Evolutionary conservation across 1,284 basidiomycete genomes (phyloP).

Genomic region (Apiotrichum gracile): DNA sequence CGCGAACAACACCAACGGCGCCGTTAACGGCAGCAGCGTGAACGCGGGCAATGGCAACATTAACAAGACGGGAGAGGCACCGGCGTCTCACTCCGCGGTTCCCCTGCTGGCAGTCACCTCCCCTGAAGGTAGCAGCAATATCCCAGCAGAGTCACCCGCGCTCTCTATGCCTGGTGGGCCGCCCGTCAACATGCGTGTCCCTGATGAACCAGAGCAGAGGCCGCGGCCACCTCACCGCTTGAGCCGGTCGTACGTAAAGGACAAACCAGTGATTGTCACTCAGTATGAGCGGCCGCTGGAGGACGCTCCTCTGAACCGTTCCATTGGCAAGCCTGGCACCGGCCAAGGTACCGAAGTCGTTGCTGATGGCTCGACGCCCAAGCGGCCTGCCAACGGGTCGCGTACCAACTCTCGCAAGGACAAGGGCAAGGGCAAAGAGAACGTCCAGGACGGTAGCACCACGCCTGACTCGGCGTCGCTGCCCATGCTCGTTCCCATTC

Average conservation of each 20-base stretch:
- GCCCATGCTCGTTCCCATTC: background rate
- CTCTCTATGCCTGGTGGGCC: background rate
- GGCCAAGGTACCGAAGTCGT: no score
- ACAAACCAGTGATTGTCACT: conserved; percentile 6
- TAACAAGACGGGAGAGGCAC: background rate
- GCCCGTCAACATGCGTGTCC: background rate
- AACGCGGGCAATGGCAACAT: background rate
- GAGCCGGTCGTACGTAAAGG: background rate
- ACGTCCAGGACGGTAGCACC: background rate
- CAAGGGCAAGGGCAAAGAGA: background rate
- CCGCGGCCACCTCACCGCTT: background rate
- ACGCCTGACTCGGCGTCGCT: background rate
- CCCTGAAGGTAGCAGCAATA: background rate
- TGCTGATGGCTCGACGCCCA: no score
- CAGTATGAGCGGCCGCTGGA: conserved; percentile 9
- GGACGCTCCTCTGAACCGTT: background rate
- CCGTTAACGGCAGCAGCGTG: background rate
- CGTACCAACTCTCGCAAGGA: background rate
- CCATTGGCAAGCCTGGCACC: no score
- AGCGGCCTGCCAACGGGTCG: background rate
- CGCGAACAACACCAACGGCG: background rate
- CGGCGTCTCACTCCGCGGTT: background rate
- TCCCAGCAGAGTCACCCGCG: background rate
- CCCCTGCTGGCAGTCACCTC: background rate
- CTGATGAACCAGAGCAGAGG: background rate